phyloP scores from a whole-genome alignment of 257 asterid genomes.

The Capsicum chinense region DNA sequence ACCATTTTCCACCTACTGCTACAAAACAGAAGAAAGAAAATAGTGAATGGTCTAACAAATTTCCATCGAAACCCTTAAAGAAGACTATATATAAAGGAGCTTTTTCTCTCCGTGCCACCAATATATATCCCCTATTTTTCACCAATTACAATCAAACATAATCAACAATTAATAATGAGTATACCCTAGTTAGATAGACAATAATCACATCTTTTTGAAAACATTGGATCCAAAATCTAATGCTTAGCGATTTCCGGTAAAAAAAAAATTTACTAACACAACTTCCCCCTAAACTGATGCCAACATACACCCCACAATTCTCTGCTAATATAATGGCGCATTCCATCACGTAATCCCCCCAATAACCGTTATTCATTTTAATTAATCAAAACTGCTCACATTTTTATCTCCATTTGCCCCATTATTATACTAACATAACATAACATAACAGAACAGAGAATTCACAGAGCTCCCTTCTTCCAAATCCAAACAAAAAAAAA shows the following conservation, averaged over 20 bases:
- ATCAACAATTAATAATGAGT: neutral
- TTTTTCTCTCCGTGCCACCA: neutral
- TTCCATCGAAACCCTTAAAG: no score
- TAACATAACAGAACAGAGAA: neutral
- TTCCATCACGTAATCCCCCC: conserved; percentile 32
- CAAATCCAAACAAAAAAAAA: conserved; percentile 29
- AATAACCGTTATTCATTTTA: neutral
- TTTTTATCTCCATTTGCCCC: neutral
- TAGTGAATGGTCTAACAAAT: no score
- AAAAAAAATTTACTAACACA: no score
- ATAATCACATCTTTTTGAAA: neutral
- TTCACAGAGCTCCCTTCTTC: conserved; percentile 17
- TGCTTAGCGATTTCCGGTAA: neutral
- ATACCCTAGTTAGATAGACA: neutral
- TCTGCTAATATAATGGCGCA: conserved; percentile 6
- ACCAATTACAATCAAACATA: neutral
- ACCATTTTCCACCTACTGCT: no score
- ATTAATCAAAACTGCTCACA: neutral
- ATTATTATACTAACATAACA: neutral
- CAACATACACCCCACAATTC: conserved; percentile 39
- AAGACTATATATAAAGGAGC: neutral
- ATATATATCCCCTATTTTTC: neutral
- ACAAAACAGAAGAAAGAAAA: no score
- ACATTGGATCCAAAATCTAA: neutral
- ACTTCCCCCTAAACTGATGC: no score